phyloP scores from a whole-genome alignment of 1,139 yeast species.

The Candida mesenterica region DNA sequence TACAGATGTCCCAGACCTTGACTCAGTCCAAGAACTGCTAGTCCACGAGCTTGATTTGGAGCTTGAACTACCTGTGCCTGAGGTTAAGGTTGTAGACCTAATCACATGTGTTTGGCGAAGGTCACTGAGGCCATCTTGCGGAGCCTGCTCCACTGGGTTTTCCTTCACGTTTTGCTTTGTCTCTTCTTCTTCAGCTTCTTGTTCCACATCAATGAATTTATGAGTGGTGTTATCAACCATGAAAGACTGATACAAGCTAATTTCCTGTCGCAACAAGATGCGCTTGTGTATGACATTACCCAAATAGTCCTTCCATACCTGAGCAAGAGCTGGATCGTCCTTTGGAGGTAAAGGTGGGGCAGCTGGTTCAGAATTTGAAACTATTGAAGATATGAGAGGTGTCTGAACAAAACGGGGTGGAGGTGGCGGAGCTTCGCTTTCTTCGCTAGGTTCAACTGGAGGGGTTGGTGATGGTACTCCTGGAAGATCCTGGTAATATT shows the following conservation, averaged over 20 bases:
- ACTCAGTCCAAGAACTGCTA: background rate
- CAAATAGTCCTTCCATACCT: constrained; percentile 41
- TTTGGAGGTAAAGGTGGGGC: background rate
- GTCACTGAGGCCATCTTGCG: background rate
- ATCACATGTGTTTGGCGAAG: background rate
- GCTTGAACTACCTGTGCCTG: background rate
- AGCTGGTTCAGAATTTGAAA: background rate
- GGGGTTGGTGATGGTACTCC: constrained; percentile 4
- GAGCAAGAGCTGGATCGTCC: constrained; percentile 14
- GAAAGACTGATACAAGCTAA: constrained; percentile 34
- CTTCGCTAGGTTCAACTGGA: constrained; percentile 18
- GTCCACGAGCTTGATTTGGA: constrained; percentile 1
- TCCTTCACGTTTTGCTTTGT: background rate
- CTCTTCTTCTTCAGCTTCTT: background rate
- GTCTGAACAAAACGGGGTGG: constrained; percentile 21
- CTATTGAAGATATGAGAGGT: too few species aligned
- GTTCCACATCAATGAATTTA: background rate
- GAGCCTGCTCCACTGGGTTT: background rate
- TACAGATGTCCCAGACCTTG: background rate
- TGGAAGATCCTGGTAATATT: constrained; percentile 8
- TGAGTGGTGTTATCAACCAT: constrained; percentile 12
- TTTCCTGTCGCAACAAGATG: constrained; percentile 44
- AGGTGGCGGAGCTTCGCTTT: constrained; percentile 29
- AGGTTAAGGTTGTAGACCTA: background rate
- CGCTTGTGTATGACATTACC: constrained; percentile 36